Conservation (phyloP, 2,329 filamentous ascomycete genomes). For the Neoscytalidium dimidiatum region DNA sequence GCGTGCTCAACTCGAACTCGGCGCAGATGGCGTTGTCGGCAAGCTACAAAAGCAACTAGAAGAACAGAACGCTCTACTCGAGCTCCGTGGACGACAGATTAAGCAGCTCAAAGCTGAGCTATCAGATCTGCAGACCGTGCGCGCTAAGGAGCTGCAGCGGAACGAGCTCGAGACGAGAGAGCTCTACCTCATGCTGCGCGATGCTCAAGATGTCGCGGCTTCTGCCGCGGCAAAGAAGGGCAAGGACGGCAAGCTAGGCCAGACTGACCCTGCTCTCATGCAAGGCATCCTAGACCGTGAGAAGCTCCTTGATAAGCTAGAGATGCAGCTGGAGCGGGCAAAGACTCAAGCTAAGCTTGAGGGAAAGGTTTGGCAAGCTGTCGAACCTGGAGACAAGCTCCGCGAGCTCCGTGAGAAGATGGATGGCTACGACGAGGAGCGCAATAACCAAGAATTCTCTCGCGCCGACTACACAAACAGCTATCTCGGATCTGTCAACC, state of each 20-base stretch:
- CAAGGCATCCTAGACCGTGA: constrained; percentile 93
- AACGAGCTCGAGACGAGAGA: constrained; percentile 96
- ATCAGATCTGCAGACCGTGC: constrained; percentile 79
- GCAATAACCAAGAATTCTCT: constrained; percentile 44
- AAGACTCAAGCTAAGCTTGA: constrained; percentile 98
- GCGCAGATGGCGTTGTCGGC: constrained; percentile 88
- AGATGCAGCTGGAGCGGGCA: constrained; percentile 92
- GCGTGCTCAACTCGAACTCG: constrained; percentile 82
- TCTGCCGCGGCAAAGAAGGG: constrained; percentile 71
- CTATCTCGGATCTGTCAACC: constrained; percentile 56
- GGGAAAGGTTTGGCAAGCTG: constrained; percentile 82
- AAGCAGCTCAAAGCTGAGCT: constrained; percentile 88
- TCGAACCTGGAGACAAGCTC: constrained; percentile 86
- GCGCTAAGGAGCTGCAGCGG: constrained; percentile 87
- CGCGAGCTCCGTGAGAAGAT: constrained; percentile 92
- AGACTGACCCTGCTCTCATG: constrained; percentile 74
- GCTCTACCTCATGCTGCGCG: constrained; percentile 95
- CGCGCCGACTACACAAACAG: constrained; percentile 64
- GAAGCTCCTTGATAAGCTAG: constrained; percentile 86
- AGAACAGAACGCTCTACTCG: constrained; percentile 87
- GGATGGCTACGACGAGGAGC: constrained; percentile 62
- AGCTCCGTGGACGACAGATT: constrained; percentile 81
- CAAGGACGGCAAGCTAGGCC: constrained; percentile 52
- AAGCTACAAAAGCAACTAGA: constrained; percentile 94
- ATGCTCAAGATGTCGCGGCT: constrained; percentile 93